Percentiles rank a stretch among this genome's conserved stretches.
Conservation (phyloP, 345 rosid species). For the Turritis glabra region DNA sequence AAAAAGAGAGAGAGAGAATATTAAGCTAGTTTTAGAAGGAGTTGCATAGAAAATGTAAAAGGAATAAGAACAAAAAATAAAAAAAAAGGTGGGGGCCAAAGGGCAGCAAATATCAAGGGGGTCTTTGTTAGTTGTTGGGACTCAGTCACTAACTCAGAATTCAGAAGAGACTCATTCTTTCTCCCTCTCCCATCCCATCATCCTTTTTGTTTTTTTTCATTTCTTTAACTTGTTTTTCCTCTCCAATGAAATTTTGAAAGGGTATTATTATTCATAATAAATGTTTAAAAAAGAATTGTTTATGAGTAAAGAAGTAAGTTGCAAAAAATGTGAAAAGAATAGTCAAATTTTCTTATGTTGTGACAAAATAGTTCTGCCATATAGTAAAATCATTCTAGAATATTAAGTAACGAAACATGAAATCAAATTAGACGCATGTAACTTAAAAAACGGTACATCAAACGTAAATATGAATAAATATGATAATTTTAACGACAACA, state of each 20-base stretch:
- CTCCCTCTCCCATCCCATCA: conserved; percentile 58
- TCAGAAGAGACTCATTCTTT: conserved; percentile 44
- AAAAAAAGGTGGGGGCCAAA: conserved; percentile 32
- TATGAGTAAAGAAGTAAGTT: background rate
- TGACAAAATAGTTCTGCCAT: background rate
- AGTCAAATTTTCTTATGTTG: background rate
- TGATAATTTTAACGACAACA: background rate
- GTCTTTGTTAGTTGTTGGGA: conserved; percentile 60
- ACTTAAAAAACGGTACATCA: background rate
- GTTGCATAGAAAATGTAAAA: background rate
- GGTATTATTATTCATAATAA: background rate
- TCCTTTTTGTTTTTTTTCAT: conserved; percentile 38
- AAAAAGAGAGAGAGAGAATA: background rate
- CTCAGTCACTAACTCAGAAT: conserved; percentile 48
- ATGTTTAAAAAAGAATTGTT: background rate
- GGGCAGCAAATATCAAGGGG: conserved; percentile 66
- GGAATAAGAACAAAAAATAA: background rate
- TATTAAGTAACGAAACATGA: background rate
- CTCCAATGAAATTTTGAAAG: background rate
- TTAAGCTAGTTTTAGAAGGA: conserved; percentile 16
- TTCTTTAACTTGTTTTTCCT: background rate
- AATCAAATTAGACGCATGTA: background rate
- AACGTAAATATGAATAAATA: background rate
- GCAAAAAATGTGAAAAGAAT: background rate
- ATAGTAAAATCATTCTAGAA: background rate